phyloP scores from a whole-genome alignment of 495 filamentous ascomycete genomes.

The Pseudoneurospora amorphoporcata region DNA sequence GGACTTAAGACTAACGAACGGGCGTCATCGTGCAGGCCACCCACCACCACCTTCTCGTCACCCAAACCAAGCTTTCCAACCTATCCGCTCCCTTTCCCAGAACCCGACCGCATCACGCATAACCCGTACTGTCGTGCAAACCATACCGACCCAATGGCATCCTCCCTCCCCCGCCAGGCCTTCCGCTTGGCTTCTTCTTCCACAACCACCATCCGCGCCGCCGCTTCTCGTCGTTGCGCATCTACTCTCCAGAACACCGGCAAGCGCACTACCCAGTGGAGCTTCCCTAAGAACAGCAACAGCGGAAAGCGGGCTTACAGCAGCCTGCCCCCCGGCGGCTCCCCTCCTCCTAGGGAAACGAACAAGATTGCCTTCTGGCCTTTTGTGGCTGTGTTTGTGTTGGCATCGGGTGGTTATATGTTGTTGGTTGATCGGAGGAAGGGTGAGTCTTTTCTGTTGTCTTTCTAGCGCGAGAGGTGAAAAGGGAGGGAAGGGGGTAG shows the following conservation, averaged over 20 bases:
- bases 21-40: constrained; percentile 17
- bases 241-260: constrained; percentile 11
- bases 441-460: constrained; percentile 9
- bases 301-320: background rate
- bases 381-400: constrained; percentile 36
- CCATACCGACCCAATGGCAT: background rate
- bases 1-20: background rate
- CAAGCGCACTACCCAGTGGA: constrained; percentile 3
- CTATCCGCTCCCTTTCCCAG: constrained; percentile 10
- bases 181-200: background rate
- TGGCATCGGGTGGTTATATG: constrained; percentile 37
- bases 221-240: background rate
- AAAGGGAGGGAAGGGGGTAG: background rate
- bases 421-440: constrained; percentile 28
- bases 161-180: background rate
- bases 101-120: background rate
- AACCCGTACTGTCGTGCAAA: background rate
- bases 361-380: constrained; percentile 39
- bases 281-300: background rate
- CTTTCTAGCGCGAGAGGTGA: background rate
- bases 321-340: constrained; percentile 8
- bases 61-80: constrained; percentile 18
- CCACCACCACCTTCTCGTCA: constrained; percentile 2
- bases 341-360: constrained; percentile 15
- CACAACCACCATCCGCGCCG: constrained; percentile 7